Conservation (phyloP, 176 grass and related monocot genomes). For the Thinopyrum elongatum region DNA sequence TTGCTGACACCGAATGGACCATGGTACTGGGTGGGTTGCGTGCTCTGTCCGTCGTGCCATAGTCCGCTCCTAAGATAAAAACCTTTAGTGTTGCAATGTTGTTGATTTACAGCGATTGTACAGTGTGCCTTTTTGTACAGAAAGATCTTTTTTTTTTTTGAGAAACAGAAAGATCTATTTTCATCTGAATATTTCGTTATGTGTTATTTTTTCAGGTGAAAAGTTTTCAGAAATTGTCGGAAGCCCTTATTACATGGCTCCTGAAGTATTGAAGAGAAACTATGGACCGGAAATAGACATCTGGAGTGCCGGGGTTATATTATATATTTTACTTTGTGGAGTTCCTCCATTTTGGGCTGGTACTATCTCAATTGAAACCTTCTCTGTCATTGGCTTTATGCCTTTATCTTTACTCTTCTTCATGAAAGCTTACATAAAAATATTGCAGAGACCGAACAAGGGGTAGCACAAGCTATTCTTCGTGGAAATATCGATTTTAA, state of each 20-base stretch:
- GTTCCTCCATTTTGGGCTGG: conserved; percentile 99
- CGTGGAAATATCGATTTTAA: conserved; percentile 96
- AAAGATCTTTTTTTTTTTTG: too few relatives aligned
- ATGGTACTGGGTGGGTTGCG: background rate
- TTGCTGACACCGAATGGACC: background rate
- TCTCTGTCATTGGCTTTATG: conserved; percentile 20
- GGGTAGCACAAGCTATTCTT: conserved; percentile 96
- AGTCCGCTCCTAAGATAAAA: background rate
- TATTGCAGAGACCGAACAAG: conserved; percentile 97
- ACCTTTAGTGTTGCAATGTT: background rate
- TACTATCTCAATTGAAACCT: conserved; percentile 27
- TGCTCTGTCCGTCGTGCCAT: background rate
- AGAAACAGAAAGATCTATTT: conserved; percentile 25
- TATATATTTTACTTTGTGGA: conserved; percentile 96
- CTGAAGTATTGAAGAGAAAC: conserved; percentile 94
- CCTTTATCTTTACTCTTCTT: conserved; percentile 18
- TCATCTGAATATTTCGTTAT: conserved; percentile 24
- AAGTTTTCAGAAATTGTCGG: conserved; percentile 99
- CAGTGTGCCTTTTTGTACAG: background rate
- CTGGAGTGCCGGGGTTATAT: conserved; percentile 97
- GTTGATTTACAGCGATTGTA: conserved; percentile 1
- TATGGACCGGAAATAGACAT: conserved; percentile 99
- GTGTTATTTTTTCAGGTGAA: conserved; percentile 55
- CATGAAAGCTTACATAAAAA: conserved; percentile 15
- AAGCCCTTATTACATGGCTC: conserved; percentile 99